Percentiles rank a stretch among this genome's conserved stretches.
phyloP scores from a whole-genome alignment of 2,329 filamentous ascomycete genomes.

The Onygena corvina region DNA sequence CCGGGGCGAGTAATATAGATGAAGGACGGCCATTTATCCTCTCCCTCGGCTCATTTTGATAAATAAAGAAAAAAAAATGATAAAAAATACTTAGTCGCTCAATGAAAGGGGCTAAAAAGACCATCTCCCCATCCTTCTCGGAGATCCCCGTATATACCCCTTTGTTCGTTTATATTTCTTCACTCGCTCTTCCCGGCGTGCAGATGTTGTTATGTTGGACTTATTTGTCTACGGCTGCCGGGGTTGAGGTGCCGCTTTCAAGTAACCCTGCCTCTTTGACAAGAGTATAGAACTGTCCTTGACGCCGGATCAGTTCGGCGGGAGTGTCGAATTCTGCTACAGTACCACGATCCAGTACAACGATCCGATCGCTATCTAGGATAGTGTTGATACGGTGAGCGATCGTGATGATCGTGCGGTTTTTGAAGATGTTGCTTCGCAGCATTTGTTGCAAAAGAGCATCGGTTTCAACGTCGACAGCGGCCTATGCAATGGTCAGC shows the following conservation, averaged over 20 bases:
- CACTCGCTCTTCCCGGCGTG: too few species aligned
- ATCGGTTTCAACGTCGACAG: conserved; percentile 59
- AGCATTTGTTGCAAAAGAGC: conserved; percentile 52
- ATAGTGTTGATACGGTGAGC: conserved; percentile 98
- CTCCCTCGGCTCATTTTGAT: too few species aligned
- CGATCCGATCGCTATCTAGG: conserved; percentile 72
- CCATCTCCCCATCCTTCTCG: too few species aligned
- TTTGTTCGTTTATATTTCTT: too few species aligned
- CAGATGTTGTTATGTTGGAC: background rate
- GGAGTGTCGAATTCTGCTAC: conserved; percentile 92
- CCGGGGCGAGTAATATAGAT: too few species aligned
- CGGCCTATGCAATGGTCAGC: conserved; percentile 35
- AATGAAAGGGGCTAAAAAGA: background rate
- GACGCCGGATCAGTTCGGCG: conserved; percentile 58
- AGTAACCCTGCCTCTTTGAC: conserved; percentile 81
- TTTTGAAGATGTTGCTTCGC: conserved; percentile 59
- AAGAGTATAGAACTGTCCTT: conserved; percentile 75
- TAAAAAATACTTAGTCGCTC: background rate
- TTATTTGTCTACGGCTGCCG: conserved; percentile 1
- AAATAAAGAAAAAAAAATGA: background rate
- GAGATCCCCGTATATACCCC: too few species aligned
- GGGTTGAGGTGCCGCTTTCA: conserved; percentile 21
- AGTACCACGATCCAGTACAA: conserved; percentile 80
- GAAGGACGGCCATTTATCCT: too few species aligned
- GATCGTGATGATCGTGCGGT: conserved; percentile 95